These are phyloP conservation scores for Gamsiella multidivaricata DNA, from an alignment of 192 early-diverging fungal species.

Conservation along the genomic window DNA sequence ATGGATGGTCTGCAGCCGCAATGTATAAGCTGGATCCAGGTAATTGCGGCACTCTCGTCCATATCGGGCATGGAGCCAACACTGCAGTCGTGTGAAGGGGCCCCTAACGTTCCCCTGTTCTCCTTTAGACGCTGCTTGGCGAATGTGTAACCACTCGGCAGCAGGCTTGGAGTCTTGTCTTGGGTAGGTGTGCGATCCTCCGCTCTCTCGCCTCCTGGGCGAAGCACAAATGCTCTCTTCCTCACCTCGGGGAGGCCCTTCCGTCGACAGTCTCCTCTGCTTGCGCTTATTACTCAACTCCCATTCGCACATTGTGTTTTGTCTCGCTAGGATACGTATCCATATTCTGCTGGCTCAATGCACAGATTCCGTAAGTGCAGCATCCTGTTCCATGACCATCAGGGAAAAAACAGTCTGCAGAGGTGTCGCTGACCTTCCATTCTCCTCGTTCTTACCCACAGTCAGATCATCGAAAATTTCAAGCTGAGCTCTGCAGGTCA, in stretches of 20 bases:
- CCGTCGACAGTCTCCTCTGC: too few relatives aligned
- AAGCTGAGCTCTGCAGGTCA: constrained; percentile 54
- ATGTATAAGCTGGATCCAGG: constrained; percentile 51
- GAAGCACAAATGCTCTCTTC: too few relatives aligned
- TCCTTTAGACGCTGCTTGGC: constrained; percentile 58
- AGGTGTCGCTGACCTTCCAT: background rate
- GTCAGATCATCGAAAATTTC: constrained; percentile 68
- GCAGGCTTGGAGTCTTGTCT: constrained; percentile 52
- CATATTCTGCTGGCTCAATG: constrained; percentile 76
- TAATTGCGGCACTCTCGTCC: background rate
- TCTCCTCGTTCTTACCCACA: constrained; percentile 3
- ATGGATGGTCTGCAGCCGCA: constrained; percentile 33
- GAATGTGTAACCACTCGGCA: constrained; percentile 58
- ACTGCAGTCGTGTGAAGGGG: too few relatives aligned
- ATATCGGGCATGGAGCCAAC: background rate
- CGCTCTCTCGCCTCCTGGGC: too few relatives aligned
- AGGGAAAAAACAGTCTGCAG: too few relatives aligned
- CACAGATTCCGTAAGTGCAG: constrained; percentile 74
- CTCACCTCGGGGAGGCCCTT: too few relatives aligned
- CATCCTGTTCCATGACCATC: background rate
- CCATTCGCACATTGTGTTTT: too few relatives aligned
- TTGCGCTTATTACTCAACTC: too few relatives aligned
- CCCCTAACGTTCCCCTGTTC: background rate
- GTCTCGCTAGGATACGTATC: constrained; percentile 64
- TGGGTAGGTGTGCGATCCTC: constrained; percentile 26